phyloP scores from a whole-genome alignment of 202 grass and related monocot genomes.

The Digitaria exilis region DNA sequence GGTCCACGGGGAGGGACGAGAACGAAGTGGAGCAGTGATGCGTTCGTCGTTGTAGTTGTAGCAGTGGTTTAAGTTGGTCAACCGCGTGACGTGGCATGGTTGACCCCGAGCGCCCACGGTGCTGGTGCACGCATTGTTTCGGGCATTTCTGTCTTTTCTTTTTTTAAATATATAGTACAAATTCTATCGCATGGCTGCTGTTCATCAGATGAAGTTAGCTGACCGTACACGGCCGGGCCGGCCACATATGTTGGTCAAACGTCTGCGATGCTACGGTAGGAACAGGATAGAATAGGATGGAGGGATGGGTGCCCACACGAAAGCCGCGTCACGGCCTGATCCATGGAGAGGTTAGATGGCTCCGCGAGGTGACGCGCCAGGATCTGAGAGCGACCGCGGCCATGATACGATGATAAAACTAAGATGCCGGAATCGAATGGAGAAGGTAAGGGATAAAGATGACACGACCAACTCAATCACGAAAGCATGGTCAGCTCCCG shows the following conservation, averaged over 20 bases:
- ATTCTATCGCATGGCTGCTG: not conserved
- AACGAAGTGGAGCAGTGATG: not conserved
- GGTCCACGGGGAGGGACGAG: too few relatives aligned
- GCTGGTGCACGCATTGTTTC: not conserved
- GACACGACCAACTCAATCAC: not conserved
- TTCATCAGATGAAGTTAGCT: not conserved
- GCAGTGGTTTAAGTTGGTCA: not conserved
- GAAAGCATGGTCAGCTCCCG: constrained; percentile 5
- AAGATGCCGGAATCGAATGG: not conserved
- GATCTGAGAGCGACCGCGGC: not conserved
- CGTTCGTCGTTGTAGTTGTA: not conserved
- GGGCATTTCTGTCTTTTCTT: not conserved
- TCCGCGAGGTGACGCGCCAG: not conserved
- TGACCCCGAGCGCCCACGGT: not conserved
- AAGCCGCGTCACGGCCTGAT: constrained; percentile 30
- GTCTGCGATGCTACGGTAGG: not conserved
- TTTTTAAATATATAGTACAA: not conserved
- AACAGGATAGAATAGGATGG: not conserved
- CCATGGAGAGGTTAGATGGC: not conserved
- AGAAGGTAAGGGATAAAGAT: constrained; percentile 14
- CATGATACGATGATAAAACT: not conserved
- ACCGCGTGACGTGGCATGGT: not conserved
- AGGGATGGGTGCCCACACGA: not conserved
- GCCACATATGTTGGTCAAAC: constrained; percentile 23
- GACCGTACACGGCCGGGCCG: not conserved